Percentiles rank a stretch among this genome's conserved stretches.
These are phyloP conservation scores for Candida caryicola DNA, from an alignment of 805 yeast species.

Conservation along the genomic window DNA sequence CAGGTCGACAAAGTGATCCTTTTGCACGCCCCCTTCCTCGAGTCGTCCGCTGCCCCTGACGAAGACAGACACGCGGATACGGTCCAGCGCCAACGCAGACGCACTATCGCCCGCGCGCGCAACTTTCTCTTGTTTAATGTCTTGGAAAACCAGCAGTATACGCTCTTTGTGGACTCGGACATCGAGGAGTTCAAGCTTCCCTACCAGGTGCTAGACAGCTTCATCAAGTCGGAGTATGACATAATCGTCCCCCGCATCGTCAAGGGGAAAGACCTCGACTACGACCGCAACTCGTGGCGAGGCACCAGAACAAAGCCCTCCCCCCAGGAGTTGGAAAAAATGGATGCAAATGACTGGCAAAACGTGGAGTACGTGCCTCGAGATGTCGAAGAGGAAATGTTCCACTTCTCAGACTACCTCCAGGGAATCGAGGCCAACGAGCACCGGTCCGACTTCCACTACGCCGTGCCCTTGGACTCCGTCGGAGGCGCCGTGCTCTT, in stretches of 20 bases:
- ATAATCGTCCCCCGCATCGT: slow-evolving; percentile 37
- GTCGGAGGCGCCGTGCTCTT: slow-evolving; percentile 54
- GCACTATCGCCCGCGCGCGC: slow-evolving; percentile 36
- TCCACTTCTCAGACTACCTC: slow-evolving; percentile 24
- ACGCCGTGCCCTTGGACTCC: slow-evolving; percentile 37
- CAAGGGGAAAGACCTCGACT: slow-evolving; percentile 23
- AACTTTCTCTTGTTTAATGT: slow-evolving; percentile 32
- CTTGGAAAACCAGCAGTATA: slow-evolving; percentile 28
- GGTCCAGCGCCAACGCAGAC: slow-evolving; percentile 33
- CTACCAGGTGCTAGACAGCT: slow-evolving; percentile 17
- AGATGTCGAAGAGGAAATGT: slow-evolving; percentile 27
- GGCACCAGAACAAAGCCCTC: slow-evolving; percentile 35
- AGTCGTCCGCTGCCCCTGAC: slow-evolving; percentile 16
- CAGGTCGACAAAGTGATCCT: slow-evolving; percentile 20
- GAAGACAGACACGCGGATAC: slow-evolving; percentile 24
- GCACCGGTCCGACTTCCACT: slow-evolving; percentile 7
- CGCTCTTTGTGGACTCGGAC: slow-evolving; percentile 39
- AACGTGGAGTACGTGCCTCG: slow-evolving; percentile 33
- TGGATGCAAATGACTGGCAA: slow-evolving; percentile 31
- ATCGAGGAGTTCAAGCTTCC: slow-evolving; percentile 22
- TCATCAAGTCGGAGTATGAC: slow-evolving; percentile 28
- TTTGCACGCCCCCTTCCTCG: slow-evolving; percentile 35
- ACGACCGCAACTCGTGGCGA: slow-evolving; percentile 42
- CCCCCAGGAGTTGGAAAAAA: slow-evolving; percentile 20
- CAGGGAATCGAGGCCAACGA: slow-evolving; percentile 7